A percentile compares a stretch with the other conserved stretches of the same genome.
phyloP scores from a whole-genome alignment of 768 basidiomycete genomes.

The Ramaria sp. region DNA sequence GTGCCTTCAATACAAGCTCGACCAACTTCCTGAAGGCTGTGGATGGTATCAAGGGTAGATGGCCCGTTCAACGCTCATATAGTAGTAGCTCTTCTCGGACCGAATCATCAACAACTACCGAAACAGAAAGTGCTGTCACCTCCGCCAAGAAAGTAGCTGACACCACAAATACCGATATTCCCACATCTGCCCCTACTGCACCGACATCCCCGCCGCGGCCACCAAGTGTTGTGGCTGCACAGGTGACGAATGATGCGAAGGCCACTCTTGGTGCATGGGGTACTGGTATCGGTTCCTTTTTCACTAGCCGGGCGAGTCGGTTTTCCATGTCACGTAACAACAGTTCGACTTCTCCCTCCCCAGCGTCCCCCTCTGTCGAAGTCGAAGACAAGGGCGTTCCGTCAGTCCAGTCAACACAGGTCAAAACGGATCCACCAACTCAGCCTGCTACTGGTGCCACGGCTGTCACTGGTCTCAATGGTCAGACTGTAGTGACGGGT shows the following conservation, averaged over 20 bases:
- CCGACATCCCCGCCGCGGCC: slow-evolving; percentile 16
- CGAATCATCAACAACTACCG: slow-evolving; percentile 11
- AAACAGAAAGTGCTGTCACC: slow-evolving; percentile 5
- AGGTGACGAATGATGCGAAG: slow-evolving; percentile 24
- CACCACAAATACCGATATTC: neutral
- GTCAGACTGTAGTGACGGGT: neutral
- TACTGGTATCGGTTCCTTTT: slow-evolving; percentile 37
- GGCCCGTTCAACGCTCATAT: slow-evolving; percentile 33
- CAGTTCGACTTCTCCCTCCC: neutral
- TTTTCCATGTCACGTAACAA: slow-evolving; percentile 21
- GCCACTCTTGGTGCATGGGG: slow-evolving; percentile 31
- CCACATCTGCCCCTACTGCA: neutral
- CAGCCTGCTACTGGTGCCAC: neutral
- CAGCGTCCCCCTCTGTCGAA: neutral
- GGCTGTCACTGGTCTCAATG: neutral
- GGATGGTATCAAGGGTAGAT: slow-evolving; percentile 75
- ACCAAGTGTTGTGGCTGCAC: slow-evolving; percentile 18
- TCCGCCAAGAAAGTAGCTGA: slow-evolving; percentile 11
- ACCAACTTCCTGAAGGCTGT: slow-evolving; percentile 82
- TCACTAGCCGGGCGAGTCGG: slow-evolving; percentile 29
- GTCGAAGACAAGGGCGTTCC: neutral
- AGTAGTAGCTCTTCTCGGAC: slow-evolving; percentile 21
- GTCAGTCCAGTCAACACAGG: neutral
- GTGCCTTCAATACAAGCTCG: slow-evolving; percentile 64
- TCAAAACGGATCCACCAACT: neutral